Conservation (phyloP, 805 yeast species). For the Starmera quercuum region DNA sequence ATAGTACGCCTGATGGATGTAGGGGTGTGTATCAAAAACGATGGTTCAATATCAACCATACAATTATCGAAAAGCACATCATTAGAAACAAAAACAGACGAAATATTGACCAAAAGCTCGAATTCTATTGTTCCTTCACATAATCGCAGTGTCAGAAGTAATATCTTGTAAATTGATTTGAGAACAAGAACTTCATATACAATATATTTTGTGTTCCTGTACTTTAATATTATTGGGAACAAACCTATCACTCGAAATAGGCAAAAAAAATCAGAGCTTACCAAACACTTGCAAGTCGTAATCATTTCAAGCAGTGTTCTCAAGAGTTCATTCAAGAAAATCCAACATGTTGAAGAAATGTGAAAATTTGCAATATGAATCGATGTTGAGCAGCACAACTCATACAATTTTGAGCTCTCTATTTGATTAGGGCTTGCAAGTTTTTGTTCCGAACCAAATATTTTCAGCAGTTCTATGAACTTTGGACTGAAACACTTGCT, state of each 20-base stretch:
- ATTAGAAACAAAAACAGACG: slow-evolving; percentile 7
- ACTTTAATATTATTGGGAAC: slow-evolving; percentile 8
- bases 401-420: slow-evolving; percentile 11
- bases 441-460: slow-evolving; percentile 3
- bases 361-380: slow-evolving; percentile 9
- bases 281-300: slow-evolving; percentile 8
- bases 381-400: slow-evolving; percentile 13
- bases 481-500: slow-evolving; percentile 2
- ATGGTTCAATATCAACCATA: slow-evolving; percentile 1
- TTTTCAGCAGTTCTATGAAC: slow-evolving; percentile 4
- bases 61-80: slow-evolving; percentile 4
- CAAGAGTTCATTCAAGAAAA: slow-evolving; percentile 8
- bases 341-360: slow-evolving; percentile 10
- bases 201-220: slow-evolving; percentile 10
- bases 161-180: slow-evolving; percentile 7
- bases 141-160: slow-evolving; percentile 2
- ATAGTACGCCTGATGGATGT: slow-evolving; percentile 8
- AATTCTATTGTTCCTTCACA: slow-evolving; percentile 15
- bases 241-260: slow-evolving; percentile 9
- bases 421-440: slow-evolving; percentile 3
- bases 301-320: slow-evolving; percentile 5
- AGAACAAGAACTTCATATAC: slow-evolving; percentile 9
- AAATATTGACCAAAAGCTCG: slow-evolving; percentile 4
- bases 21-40: slow-evolving; percentile 12
- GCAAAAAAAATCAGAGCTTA: slow-evolving; percentile 10